phyloP scores from a whole-genome alignment of 768 basidiomycete species.

The Russula virescens region DNA sequence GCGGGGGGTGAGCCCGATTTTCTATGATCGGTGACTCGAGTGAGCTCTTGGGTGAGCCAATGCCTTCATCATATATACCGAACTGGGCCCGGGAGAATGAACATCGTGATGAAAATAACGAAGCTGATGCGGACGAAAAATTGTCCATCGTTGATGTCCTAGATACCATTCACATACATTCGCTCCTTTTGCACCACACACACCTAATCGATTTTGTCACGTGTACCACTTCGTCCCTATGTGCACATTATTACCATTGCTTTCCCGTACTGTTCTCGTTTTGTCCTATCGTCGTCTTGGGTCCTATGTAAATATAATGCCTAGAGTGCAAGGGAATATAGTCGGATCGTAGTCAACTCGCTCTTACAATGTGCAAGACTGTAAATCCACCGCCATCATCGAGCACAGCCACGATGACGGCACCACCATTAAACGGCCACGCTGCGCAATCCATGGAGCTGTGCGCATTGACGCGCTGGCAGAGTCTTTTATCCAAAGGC shows the following conservation, averaged over 20 bases:
- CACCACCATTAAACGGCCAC: not conserved
- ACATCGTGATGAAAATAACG: not conserved
- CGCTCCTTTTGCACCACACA: too few relatives aligned
- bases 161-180: not conserved
- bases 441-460: not conserved
- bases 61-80: not conserved
- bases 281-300: not conserved
- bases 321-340: not conserved
- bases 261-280: not conserved
- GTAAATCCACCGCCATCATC: not conserved
- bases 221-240: not conserved
- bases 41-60: not conserved
- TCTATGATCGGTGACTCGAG: slow-evolving; percentile 18
- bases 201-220: slow-evolving; percentile 6
- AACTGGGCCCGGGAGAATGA: not conserved
- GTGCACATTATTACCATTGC: not conserved
- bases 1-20: slow-evolving; percentile 26
- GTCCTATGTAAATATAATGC: not conserved
- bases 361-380: not conserved
- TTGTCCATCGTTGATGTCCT: not conserved
- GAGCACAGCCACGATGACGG: slow-evolving; percentile 1
- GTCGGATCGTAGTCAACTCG: not conserved
- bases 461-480: not conserved
- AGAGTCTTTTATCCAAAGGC: not conserved
- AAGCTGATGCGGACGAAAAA: not conserved